Conservation (phyloP, 306 rosid genomes). For the Carpinus fangiana region DNA sequence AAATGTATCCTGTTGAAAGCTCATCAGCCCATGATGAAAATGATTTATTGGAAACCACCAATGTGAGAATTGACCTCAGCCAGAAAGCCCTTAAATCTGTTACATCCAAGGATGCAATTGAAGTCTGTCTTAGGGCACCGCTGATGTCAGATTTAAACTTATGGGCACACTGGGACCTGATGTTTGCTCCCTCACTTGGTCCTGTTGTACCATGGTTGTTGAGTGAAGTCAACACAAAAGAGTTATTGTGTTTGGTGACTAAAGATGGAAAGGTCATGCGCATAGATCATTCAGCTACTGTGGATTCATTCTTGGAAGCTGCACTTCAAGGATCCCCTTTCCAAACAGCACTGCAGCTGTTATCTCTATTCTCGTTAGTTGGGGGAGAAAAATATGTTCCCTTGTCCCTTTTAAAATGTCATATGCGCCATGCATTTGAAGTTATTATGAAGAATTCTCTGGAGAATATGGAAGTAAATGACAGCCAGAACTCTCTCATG, state of each 20-base stretch:
- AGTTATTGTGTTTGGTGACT: conserved; percentile 75
- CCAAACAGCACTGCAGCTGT: conserved; percentile 68
- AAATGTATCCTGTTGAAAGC: conserved; percentile 34
- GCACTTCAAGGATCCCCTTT: conserved; percentile 78
- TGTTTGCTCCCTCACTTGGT: conserved; percentile 82
- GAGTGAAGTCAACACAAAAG: conserved; percentile 61
- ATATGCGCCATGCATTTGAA: conserved; percentile 67
- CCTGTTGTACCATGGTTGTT: conserved; percentile 76
- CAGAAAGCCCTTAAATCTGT: conserved; percentile 37
- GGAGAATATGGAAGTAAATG: conserved; percentile 39
- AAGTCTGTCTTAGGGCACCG: conserved; percentile 66
- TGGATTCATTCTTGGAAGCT: conserved; percentile 77
- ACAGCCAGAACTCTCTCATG: conserved; percentile 34
- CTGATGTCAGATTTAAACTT: conserved; percentile 76
- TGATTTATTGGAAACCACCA: conserved; percentile 31
- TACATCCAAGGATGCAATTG: conserved; percentile 61
- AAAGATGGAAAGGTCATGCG: conserved; percentile 77
- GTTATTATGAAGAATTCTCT: conserved; percentile 56
- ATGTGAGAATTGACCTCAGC: conserved; percentile 26
- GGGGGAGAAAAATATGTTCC: conserved; percentile 81
- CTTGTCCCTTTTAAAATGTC: conserved; percentile 72
- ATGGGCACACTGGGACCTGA: conserved; percentile 93
- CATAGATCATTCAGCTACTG: conserved; percentile 71
- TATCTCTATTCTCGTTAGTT: conserved; percentile 63
- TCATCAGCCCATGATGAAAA: conserved; percentile 33